Evolutionary conservation across 177 flowering plant genomes (phyloP).

Genomic region (Vitis hybrid): DNA sequence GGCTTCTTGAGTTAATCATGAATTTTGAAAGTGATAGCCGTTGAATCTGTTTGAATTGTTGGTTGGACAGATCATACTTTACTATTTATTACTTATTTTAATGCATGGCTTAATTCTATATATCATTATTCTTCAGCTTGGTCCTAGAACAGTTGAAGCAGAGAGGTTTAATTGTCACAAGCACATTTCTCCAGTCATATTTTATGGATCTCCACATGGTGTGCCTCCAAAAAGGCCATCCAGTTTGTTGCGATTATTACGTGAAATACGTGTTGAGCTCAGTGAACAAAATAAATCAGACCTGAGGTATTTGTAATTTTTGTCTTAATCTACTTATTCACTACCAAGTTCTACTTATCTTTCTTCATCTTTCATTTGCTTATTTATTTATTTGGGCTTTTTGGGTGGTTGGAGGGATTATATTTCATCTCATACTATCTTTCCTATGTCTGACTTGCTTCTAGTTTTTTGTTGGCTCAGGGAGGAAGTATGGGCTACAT

Average conservation of each 20-base stretch:
- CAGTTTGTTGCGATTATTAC: slow-evolving; percentile 63
- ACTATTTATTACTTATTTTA: slow-evolving; percentile 1
- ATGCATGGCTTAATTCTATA: slow-evolving; percentile 7
- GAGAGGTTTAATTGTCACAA: slow-evolving; percentile 21
- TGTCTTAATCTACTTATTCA: slow-evolving; percentile 1
- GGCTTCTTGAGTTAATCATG: not conserved
- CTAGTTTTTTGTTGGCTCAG: slow-evolving; percentile 29
- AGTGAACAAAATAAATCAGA: slow-evolving; percentile 37
- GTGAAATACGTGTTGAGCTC: slow-evolving; percentile 72
- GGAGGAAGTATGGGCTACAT: slow-evolving; percentile 80
- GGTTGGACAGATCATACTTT: not conserved
- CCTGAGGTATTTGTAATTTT: slow-evolving; percentile 40
- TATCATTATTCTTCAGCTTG: slow-evolving; percentile 28
- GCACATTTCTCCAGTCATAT: slow-evolving; percentile 78
- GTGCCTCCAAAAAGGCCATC: slow-evolving; percentile 84
- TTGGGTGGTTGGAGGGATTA: not conserved
- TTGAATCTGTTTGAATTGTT: not conserved
- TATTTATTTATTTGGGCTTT: not conserved
- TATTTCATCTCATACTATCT: not conserved
- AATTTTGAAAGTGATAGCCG: not conserved
- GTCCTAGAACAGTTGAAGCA: slow-evolving; percentile 19
- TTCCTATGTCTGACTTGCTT: not conserved
- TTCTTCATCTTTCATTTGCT: not conserved
- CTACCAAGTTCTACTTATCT: not conserved
- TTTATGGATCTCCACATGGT: slow-evolving; percentile 93